Conservation (phyloP, 2,329 filamentous ascomycete species). For the Aciculosporium take region DNA sequence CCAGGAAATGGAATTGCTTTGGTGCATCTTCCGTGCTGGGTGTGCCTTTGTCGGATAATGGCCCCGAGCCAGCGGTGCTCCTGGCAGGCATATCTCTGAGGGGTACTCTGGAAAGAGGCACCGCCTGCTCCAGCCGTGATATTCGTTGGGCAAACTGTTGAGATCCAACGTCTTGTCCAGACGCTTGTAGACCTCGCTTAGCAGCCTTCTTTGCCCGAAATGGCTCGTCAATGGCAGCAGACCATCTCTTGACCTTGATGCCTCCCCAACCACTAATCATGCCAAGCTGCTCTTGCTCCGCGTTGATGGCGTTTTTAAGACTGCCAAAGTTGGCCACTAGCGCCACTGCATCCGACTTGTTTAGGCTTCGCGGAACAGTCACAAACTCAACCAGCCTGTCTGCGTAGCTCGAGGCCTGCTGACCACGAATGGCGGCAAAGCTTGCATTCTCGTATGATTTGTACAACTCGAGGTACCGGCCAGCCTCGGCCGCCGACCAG, state of each 20-base stretch:
- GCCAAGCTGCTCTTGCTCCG: conserved; percentile 69
- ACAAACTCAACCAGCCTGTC: conserved; percentile 87
- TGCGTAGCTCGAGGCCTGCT: conserved; percentile 69
- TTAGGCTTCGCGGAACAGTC: conserved; percentile 76
- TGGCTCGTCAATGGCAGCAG: conserved; percentile 64
- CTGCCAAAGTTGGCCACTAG: conserved; percentile 88
- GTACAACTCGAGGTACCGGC: conserved; percentile 85
- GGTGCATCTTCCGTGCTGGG: conserved; percentile 6
- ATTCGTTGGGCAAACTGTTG: conserved; percentile 10
- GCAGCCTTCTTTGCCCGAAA: conserved; percentile 63
- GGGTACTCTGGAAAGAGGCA: conserved; percentile 26
- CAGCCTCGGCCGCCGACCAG: conserved; percentile 89
- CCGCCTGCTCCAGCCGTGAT: conserved; percentile 22
- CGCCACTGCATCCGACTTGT: conserved; percentile 86
- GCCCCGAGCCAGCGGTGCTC: conserved; percentile 1
- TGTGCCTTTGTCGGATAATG: conserved; percentile 1
- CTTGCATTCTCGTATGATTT: conserved; percentile 82
- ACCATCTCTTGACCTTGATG: conserved; percentile 85
- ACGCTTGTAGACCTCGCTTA: conserved; percentile 24
- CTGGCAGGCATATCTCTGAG: conserved; percentile 23
- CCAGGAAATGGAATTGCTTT: conserved; percentile 25
- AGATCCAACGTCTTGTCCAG: conserved; percentile 2
- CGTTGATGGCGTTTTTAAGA: conserved; percentile 74
- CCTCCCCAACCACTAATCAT: conserved; percentile 88
- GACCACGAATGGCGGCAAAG: conserved; percentile 69